phyloP scores from a whole-genome alignment of 805 yeast species.

The Wickerhamomyces sydowiorum region DNA sequence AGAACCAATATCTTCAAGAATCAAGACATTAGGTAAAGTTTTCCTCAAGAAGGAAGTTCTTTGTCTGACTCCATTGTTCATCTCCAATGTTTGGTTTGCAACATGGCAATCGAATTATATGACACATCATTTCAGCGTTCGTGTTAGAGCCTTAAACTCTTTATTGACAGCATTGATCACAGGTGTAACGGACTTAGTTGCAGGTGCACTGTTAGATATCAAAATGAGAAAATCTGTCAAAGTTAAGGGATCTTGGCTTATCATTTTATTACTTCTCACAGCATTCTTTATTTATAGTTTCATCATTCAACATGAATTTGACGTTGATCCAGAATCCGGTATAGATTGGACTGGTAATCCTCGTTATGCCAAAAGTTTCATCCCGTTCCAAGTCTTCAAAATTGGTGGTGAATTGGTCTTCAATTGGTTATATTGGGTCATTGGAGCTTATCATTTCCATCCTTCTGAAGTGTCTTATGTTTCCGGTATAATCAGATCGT shows the following conservation, averaged over 20 bases:
- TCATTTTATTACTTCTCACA: slow-evolving; percentile 4
- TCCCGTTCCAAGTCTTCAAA: slow-evolving; percentile 21
- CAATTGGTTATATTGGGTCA: slow-evolving; percentile 23
- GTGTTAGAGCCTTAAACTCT: slow-evolving; percentile 22
- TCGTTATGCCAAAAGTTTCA: slow-evolving; percentile 11
- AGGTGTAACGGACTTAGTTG: slow-evolving; percentile 13
- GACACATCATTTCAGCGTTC: slow-evolving; percentile 20
- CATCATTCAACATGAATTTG: slow-evolving; percentile 9
- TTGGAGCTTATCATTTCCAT: slow-evolving; percentile 16
- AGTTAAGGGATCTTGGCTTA: slow-evolving; percentile 16
- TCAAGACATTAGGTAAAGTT: slow-evolving; percentile 4
- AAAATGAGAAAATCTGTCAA: slow-evolving; percentile 7
- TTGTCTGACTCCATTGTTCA: slow-evolving; percentile 15
- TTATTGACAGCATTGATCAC: slow-evolving; percentile 18
- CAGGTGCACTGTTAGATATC: slow-evolving; percentile 14
- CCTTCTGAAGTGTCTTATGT: slow-evolving; percentile 16
- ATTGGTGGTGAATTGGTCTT: slow-evolving; percentile 18
- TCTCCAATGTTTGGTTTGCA: slow-evolving; percentile 16
- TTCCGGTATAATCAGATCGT: slow-evolving; percentile 18
- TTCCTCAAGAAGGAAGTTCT: slow-evolving; percentile 14
- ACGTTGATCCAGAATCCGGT: slow-evolving; percentile 5
- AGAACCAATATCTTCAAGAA: slow-evolving; percentile 5
- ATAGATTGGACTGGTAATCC: slow-evolving; percentile 19
- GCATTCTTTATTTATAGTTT: slow-evolving; percentile 19
- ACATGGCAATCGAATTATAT: slow-evolving; percentile 21